Base-by-base conservation (phyloP, 345 rosid species). In the Mallotus nudiflorus region DNA sequence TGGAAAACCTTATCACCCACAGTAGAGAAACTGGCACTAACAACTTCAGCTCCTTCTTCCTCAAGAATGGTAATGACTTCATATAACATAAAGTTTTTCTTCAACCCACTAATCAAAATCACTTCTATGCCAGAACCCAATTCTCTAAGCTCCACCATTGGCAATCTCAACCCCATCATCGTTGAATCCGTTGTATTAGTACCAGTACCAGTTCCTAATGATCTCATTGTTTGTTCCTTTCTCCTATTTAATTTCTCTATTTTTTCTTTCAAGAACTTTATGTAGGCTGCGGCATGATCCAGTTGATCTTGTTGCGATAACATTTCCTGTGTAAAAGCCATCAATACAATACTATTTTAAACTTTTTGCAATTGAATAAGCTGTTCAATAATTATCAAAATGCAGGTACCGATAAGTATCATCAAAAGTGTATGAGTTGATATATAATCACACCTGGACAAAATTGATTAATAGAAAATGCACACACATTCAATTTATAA, bases 11-110 rank as follows among this genome's bases (percentile, higher is more conserved):
- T 87, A 67, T 75, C 84, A 19, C 82, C 87, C 0, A 75, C 63
- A 6, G 76, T 75, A 19, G 81, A 74, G 68, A 73, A 82, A 75
- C 73, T 84, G 1, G 88, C 84, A 29, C 78, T 75, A 13, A 84
- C 79, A 45, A 87, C 89, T 62, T 79, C 80, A 50, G 85, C 88
- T 44, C 92, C 92, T 85, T 85, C 92, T 67, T 84, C 79, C 18
- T 84, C 73, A 11, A 87, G 76, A 62, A 85, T 78, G 42, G 68
- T 65, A 2, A 85, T 79, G 11, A 74, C 81, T 78, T 85, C 76
- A 62, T 61, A 64, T 2, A 82, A 37, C 79, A 67, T 73, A 76
- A 79, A 85, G 66, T 72, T 82, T 58, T 72, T 85, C 19, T 75
- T 68, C 65, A 79, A 29, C 16, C 84, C 80, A 31, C 78, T 83